Base-by-base conservation (phyloP, 2,329 filamentous ascomycete genomes). In the Cladobotryum mycophilum region DNA sequence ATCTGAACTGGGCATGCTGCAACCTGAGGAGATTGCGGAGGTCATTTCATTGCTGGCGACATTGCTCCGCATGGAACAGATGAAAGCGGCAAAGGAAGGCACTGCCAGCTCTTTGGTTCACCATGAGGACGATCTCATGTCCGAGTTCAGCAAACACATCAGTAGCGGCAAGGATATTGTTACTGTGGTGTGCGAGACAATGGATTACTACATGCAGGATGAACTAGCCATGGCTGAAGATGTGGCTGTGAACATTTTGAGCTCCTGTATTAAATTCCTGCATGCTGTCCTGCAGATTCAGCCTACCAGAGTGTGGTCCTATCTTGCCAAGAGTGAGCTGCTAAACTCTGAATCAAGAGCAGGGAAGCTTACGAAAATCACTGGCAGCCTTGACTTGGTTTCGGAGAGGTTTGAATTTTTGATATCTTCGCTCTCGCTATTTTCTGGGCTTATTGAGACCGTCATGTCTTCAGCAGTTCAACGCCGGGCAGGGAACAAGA, bases 271-370 rank as follows among this genome's bases (percentile, higher is more conserved):
- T 18, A 85, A 89, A 48, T 96, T 97, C 61, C 72, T 95, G 36
- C 80, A 86, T 58, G 82, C 85, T 3, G 72, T 95, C 15, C 68
- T 93, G 22, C 76, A 78, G 59, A 86, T 79, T n/a, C 81, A 86
- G 47, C 92, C 93, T 1, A 87, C 86, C 51, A 79, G 91, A 53
- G 84, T 96, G 5, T 97, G 93, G 91, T 90, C 92, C 3, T 88
- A 92, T 64, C 78, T 99, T 60, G 82, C 85, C 3, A 83, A 89
- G 51, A 95, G 89, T 65, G 82, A 85, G 55, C 73, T 99, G 15
- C 75, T 99, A 42, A 86, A 87, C 58, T 80, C 84, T 5, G 85
- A 89, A 57, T 84, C 88, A 9, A 85, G 84, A 55, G 84, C 84
- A 13, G 88, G 89, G 11, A 84, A 86, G 54, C 77, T 99, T 54